These are phyloP conservation scores for Vitis hybrid DNA, from an alignment of 177 flowering plant genomes.

Conservation along the genomic window DNA sequence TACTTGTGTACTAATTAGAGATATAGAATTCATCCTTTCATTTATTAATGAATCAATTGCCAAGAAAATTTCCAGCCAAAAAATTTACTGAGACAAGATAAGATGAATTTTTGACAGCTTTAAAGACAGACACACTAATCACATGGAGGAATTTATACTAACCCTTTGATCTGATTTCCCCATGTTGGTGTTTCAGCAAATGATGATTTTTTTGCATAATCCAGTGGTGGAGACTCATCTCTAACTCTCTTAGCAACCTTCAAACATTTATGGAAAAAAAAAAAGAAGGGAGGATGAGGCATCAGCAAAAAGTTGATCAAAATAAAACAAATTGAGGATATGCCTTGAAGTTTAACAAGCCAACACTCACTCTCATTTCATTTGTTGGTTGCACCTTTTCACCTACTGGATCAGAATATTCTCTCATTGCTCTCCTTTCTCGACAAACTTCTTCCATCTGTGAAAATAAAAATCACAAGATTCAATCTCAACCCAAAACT, in stretches of 20 bases:
- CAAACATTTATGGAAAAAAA: conserved; percentile 2
- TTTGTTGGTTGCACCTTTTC: conserved; percentile 28
- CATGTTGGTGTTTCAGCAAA: conserved; percentile 17
- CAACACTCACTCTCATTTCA: conserved; percentile 41
- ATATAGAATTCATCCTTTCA: no score
- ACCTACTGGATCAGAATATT: conserved; percentile 17
- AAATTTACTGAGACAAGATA: background rate
- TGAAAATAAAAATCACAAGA: background rate
- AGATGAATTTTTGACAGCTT: no score
- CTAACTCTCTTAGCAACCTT: conserved; percentile 37
- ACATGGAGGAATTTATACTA: conserved; percentile 18
- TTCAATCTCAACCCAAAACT: background rate
- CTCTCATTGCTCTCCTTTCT: conserved; percentile 31
- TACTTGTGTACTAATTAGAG: no score
- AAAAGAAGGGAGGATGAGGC: background rate
- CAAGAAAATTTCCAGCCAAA: conserved; percentile 17
- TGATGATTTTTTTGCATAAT: conserved; percentile 23
- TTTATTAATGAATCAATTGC: no score
- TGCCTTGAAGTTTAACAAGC: background rate
- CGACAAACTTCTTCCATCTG: conserved; percentile 37
- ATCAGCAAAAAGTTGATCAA: background rate
- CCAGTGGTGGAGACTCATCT: conserved; percentile 31
- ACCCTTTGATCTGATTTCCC: conserved; percentile 45
- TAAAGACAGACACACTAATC: background rate
- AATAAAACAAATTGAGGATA: conserved; percentile 2